Percentiles rank a stretch among this genome's conserved stretches.
phyloP scores from a whole-genome alignment of 768 basidiomycete species.

The Phanerodontia chrysosporium region DNA sequence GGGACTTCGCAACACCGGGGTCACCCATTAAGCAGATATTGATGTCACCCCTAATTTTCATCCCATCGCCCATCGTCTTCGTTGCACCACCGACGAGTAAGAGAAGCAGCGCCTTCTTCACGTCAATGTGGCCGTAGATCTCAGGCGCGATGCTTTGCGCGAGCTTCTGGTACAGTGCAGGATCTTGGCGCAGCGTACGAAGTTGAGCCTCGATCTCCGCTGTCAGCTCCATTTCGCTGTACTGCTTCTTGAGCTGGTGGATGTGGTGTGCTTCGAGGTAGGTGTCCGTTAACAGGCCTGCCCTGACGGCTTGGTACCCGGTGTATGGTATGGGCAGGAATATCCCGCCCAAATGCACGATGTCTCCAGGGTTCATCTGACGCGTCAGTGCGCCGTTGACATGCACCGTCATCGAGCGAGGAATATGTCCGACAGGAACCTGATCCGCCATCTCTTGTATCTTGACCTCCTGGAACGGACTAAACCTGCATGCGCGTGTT shows the following conservation, averaged over 20 bases:
- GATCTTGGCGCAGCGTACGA: conserved; percentile 63
- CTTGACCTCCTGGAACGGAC: conserved; percentile 97
- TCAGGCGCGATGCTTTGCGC: conserved; percentile 96
- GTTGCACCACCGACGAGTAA: conserved; percentile 95
- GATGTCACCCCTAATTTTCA: conserved; percentile 98
- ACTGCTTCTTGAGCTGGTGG: conserved; percentile 95
- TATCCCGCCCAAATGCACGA: conserved; percentile 92
- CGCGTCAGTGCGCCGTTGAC: conserved; percentile 87
- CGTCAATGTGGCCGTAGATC: conserved; percentile 95
- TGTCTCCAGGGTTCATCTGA: conserved; percentile 90
- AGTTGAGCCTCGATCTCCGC: conserved; percentile 75
- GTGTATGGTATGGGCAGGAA: conserved; percentile 98
- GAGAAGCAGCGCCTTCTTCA: conserved; percentile 92
- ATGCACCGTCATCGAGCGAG: conserved; percentile 97
- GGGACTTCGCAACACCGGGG: conserved; percentile 98
- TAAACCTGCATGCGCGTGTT: conserved; percentile 94
- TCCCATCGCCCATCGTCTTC: conserved; percentile 92
- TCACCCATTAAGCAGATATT: conserved; percentile 99
- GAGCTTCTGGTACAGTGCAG: conserved; percentile 80
- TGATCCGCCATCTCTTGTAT: conserved; percentile 99
- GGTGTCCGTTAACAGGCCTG: conserved; percentile 94
- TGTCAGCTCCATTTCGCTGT: conserved; percentile 90
- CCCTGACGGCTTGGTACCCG: conserved; percentile 94
- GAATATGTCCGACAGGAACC: conserved; percentile 99
- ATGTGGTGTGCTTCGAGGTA: conserved; percentile 91